These are phyloP conservation scores for Candida boleticola DNA, from an alignment of 805 yeast species.

Conservation along the genomic window DNA sequence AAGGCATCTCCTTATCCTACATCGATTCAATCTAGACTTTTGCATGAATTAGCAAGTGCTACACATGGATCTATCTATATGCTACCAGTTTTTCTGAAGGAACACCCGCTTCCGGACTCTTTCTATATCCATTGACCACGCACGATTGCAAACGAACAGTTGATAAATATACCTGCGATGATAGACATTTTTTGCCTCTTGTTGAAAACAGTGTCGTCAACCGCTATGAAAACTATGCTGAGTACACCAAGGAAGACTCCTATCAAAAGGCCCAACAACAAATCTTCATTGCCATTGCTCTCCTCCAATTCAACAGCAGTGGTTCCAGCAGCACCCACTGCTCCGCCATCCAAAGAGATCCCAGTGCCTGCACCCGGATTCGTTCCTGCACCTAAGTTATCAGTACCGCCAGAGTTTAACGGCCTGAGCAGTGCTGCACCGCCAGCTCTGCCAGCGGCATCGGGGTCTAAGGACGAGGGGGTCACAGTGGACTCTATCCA, in stretches of 20 bases:
- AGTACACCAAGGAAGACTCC: constrained; percentile 78
- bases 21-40: no score
- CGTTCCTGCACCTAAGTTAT: neutral
- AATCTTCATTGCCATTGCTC: constrained; percentile 51
- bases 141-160: constrained; percentile 63
- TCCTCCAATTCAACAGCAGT: constrained; percentile 31
- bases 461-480: constrained; percentile 2
- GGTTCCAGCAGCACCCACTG: constrained; percentile 4
- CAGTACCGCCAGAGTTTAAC: neutral
- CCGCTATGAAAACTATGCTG: constrained; percentile 56
- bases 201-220: constrained; percentile 59
- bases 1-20: no score
- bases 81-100: no score
- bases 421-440: neutral
- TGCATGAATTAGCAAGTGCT: no score
- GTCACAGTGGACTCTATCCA: constrained; percentile 80
- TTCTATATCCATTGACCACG: constrained; percentile 43
- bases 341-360: neutral
- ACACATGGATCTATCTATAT: no score
- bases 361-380: neutral
- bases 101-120: no score
- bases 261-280: constrained; percentile 64
- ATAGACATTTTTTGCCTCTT: constrained; percentile 66
- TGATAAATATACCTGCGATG: constrained; percentile 66
- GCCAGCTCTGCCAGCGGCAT: neutral